Percentiles rank a stretch among this genome's conserved stretches.
These are phyloP conservation scores for Nitzschia sp. DNA, from an alignment of 108 stramenopile species.

Conservation along the genomic window DNA sequence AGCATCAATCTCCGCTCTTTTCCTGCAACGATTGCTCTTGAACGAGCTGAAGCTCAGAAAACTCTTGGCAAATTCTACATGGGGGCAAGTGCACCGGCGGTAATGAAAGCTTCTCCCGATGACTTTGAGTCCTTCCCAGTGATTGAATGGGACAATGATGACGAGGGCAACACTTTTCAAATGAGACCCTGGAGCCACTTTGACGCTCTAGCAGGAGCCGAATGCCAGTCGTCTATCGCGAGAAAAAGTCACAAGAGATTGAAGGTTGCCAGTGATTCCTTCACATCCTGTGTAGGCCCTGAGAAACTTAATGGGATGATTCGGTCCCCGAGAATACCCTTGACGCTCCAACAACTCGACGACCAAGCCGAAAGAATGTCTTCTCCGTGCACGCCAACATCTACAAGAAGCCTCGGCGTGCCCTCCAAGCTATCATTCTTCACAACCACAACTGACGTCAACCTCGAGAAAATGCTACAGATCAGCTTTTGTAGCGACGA, in stretches of 20 bases:
- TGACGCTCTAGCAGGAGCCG: not conserved
- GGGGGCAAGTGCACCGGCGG: not conserved
- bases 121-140: not conserved
- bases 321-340: not conserved
- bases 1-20: not conserved
- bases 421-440: not conserved
- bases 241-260: not conserved
- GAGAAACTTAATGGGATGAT: not conserved
- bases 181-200: not conserved
- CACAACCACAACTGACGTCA: not conserved
- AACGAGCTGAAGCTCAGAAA: not conserved
- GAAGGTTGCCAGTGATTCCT: not conserved
- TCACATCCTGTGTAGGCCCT: not conserved
- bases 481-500: not conserved
- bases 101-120: not conserved
- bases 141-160: constrained; percentile 1
- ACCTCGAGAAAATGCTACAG: constrained; percentile 4
- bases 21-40: constrained; percentile 1
- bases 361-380: not conserved
- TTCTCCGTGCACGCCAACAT: not conserved
- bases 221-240: not conserved
- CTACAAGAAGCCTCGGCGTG: not conserved
- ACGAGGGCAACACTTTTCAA: not conserved
- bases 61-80: not conserved
- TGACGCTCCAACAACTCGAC: not conserved